Base-by-base conservation (phyloP, 2,329 filamentous ascomycete species). In the Trichoderma breve region DNA sequence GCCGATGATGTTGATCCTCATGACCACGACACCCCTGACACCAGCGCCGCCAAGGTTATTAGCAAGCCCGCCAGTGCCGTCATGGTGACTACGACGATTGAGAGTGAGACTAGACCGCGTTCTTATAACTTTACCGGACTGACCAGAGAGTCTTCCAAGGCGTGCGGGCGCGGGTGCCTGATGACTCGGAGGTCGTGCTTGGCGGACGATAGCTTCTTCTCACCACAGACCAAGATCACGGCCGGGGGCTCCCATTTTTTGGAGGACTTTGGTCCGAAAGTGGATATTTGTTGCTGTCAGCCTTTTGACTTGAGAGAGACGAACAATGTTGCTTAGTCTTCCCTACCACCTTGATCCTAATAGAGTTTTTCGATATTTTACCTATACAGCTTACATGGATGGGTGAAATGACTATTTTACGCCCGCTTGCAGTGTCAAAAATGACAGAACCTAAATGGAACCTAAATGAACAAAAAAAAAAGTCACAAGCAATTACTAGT, bases 61-160 rank as follows among this genome's bases (percentile, higher is more conserved):
- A 55, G 30, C 6, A 70, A 63, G 6, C 36, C 60, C 11, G 14
- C 36, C 58, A 34, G 28, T 15, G 75, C 75, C 36, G 81, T 83
- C 21, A 68, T 82, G 39, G 78, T 82, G 24, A 82, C 81, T n/a
- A 83, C 81, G 6, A 81, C 81, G 6, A 82, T 82, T 70, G 75
- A 79, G 73, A 76, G 79, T 32, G 80, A 82, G 65, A 80, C 76
- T 72, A 76, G 76, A 9, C 60, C 60, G 57, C 47, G 18, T 18
- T 32, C 68, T n/a, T 14, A 43, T 14, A 11, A 21, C 4, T 24
- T 63, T n/a, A 36, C 12, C 28, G 39, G 70, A 14, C 70, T 71
- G n/a, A 65, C 73, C 0, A 43, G 11, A 21, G 47, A 47, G 6
- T 21, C 34, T 26, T 53, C 51, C 24, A 43, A 32, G 21, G 28